These are phyloP conservation scores for Scutellaria barbata DNA, from an alignment of 257 asterid genomes.

Conservation along the genomic window DNA sequence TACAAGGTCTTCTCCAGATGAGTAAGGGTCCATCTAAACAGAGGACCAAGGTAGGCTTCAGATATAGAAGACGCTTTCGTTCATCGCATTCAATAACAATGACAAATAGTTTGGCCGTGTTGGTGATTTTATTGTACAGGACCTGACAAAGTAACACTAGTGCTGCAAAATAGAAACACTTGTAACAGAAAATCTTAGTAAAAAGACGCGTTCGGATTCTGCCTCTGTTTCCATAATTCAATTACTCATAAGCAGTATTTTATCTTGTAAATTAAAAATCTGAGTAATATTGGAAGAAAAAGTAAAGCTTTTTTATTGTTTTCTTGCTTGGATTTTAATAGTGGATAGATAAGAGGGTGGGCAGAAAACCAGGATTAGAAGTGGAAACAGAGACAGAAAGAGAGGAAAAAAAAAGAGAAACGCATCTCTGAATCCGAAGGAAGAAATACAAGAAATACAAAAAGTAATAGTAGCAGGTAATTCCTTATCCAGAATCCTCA, in stretches of 20 bases:
- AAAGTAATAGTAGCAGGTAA: conserved; percentile 35
- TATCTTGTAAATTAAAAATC: conserved; percentile 1
- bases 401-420: conserved; percentile 33
- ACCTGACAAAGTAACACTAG: conserved; percentile 66
- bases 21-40: conserved; percentile 76
- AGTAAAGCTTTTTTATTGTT: background rate
- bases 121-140: conserved; percentile 38
- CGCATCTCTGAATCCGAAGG: conserved; percentile 46
- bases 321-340: conserved; percentile 16
- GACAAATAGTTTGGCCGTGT: conserved; percentile 52
- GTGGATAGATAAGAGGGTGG: conserved; percentile 20
- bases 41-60: conserved; percentile 52
- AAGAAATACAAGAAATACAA: conserved; percentile 34
- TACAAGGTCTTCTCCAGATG: conserved; percentile 86
- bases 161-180: conserved; percentile 66
- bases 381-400: conserved; percentile 36
- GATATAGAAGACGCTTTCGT: conserved; percentile 45
- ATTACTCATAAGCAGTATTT: conserved; percentile 33
- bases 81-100: conserved; percentile 50
- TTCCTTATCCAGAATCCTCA: conserved; percentile 60
- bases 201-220: conserved; percentile 44
- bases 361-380: conserved; percentile 40
- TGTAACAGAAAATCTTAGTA: conserved; percentile 57
- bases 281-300: background rate
- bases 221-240: conserved; percentile 46